Percentiles rank a stretch among this genome's conserved stretches.
These are phyloP conservation scores for Rhododendron mucronatum DNA, from an alignment of 148 eudicot species.

Conservation along the genomic window DNA sequence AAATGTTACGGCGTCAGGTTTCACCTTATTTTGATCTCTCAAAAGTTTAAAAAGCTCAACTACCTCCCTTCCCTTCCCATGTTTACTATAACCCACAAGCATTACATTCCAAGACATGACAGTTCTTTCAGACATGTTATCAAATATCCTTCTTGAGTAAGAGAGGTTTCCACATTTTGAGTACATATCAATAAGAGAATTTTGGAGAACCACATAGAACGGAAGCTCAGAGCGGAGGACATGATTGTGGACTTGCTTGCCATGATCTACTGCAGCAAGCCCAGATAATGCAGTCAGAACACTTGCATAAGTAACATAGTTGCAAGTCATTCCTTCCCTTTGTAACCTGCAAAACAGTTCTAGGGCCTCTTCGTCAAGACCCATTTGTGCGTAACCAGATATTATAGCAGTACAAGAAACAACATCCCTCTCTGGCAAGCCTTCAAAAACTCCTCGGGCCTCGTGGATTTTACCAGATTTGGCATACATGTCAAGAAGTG, in stretches of 20 bases:
- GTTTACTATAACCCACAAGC: constrained; percentile 82
- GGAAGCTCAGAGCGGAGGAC: constrained; percentile 49
- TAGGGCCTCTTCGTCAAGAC: constrained; percentile 72
- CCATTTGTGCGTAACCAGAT: constrained; percentile 80
- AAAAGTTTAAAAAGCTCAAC: constrained; percentile 57
- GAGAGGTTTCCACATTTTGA: constrained; percentile 80
- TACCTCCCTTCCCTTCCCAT: constrained; percentile 56
- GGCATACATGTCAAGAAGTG: constrained; percentile 93
- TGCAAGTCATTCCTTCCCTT: constrained; percentile 58
- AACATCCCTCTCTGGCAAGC: constrained; percentile 69
- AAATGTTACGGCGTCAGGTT: constrained; percentile 57
- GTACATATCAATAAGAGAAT: constrained; percentile 91
- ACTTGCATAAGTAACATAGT: constrained; percentile 80
- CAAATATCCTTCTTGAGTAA: constrained; percentile 71
- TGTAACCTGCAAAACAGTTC: constrained; percentile 54
- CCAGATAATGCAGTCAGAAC: constrained; percentile 77
- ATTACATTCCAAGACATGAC: constrained; percentile 89
- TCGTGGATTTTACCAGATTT: constrained; percentile 69
- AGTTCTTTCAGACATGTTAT: constrained; percentile 67
- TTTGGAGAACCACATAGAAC: constrained; percentile 55
- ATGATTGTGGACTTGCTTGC: constrained; percentile 77
- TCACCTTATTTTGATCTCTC: constrained; percentile 50
- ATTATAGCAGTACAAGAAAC: constrained; percentile 91
- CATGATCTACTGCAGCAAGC: constrained; percentile 69
- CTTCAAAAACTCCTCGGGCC: constrained; percentile 56